phyloP scores from a whole-genome alignment of 306 rosid genomes.

The Canavalia gladiata region DNA sequence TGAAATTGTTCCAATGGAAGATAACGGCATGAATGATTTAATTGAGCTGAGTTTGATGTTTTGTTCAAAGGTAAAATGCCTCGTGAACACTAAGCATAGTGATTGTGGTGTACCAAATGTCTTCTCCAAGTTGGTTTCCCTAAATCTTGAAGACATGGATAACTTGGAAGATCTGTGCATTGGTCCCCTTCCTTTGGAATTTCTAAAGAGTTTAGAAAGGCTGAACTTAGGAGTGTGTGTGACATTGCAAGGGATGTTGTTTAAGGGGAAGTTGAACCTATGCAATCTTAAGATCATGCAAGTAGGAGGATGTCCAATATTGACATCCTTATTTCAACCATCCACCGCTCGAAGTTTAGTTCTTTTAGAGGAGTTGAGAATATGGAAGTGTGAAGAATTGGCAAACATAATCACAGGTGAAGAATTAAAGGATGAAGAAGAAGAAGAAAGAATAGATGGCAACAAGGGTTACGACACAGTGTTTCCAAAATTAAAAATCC shows the following conservation, averaged over 20 bases:
- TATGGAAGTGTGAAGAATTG: background rate
- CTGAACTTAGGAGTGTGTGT: background rate
- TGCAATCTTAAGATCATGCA: background rate
- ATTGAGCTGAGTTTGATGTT: background rate
- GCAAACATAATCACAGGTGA: background rate
- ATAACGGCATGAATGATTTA: background rate
- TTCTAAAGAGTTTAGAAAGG: background rate
- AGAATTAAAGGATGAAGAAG: background rate
- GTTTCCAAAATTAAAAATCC: background rate
- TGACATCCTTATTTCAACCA: background rate
- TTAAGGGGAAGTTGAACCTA: background rate
- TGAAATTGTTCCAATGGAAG: background rate
- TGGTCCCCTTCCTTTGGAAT: constrained; percentile 8
- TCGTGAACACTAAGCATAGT: constrained; percentile 5
- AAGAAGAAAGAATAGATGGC: background rate
- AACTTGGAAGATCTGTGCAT: constrained; percentile 12
- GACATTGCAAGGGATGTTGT: background rate
- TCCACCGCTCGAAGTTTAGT: background rate
- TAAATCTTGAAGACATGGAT: background rate
- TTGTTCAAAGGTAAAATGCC: background rate
- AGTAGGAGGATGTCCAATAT: background rate
- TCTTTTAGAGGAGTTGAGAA: background rate
- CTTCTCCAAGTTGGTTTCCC: constrained; percentile 4
- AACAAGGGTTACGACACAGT: background rate
- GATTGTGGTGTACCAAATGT: background rate